Conservation (phyloP, 495 filamentous ascomycete species). For the Amphirosellinia nigrospora region DNA sequence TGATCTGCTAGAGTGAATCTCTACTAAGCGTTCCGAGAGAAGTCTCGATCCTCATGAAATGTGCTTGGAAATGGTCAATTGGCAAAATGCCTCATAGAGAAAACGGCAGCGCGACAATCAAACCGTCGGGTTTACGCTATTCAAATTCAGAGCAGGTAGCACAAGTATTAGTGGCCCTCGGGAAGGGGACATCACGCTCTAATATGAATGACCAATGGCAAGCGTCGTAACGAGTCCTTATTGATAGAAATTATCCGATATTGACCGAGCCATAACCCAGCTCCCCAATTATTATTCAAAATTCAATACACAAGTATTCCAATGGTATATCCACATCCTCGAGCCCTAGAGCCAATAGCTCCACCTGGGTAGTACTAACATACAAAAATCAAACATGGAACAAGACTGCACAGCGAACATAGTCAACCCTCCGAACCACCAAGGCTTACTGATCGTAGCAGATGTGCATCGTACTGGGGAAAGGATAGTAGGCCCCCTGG, state of each 20-base stretch:
- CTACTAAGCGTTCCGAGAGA: neutral
- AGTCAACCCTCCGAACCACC: neutral
- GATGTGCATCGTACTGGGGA: conserved; percentile 72
- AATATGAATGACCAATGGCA: neutral
- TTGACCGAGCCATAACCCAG: neutral
- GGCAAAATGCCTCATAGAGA: neutral
- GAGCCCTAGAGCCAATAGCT: neutral
- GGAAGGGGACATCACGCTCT: neutral
- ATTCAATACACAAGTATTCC: neutral
- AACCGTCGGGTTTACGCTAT: neutral
- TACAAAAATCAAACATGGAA: no score
- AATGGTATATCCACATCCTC: conserved; percentile 17
- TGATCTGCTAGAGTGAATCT: neutral
- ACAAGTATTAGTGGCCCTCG: neutral
- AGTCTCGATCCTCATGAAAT: neutral
- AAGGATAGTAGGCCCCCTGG: conserved; percentile 71
- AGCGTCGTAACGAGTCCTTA: neutral
- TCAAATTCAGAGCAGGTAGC: neutral
- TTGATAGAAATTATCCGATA: neutral
- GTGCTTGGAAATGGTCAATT: neutral
- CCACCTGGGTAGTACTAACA: neutral
- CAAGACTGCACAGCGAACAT: neutral
- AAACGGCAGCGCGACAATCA: neutral
- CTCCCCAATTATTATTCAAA: neutral
- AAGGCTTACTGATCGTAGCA: conserved; percentile 50